Conservation (phyloP, 331 rosid species). For the Rhamnella rubrinervis region DNA sequence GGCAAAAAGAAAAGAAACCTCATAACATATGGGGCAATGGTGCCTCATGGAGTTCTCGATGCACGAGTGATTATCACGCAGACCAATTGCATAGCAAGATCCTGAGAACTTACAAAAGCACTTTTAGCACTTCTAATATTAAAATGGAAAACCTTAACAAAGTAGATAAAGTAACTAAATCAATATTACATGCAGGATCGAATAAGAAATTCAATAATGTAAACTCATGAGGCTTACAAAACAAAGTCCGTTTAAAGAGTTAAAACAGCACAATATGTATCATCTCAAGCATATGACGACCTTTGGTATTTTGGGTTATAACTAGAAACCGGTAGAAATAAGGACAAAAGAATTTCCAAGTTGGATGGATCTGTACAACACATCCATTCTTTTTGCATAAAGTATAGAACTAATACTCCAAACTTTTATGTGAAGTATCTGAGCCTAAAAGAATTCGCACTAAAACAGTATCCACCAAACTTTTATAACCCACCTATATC, state of each 20-base stretch:
- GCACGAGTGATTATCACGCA: conserved; percentile 74
- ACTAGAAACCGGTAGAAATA: background rate
- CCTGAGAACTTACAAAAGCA: conserved; percentile 41
- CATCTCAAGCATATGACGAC: background rate
- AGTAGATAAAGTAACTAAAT: background rate
- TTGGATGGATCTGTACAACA: background rate
- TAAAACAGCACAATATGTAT: background rate
- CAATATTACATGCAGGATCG: background rate
- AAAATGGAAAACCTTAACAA: background rate
- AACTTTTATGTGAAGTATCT: too few species aligned
- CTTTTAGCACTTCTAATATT: background rate
- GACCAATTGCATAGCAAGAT: conserved; percentile 63
- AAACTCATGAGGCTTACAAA: background rate
- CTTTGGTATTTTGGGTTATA: background rate
- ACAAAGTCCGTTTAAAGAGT: background rate
- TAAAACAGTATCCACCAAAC: too few species aligned
- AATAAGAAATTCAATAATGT: background rate
- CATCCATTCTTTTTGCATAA: background rate
- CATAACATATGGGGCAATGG: conserved; percentile 93
- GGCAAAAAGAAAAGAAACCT: conserved; percentile 49
- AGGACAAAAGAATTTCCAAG: background rate
- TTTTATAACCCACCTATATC: too few species aligned
- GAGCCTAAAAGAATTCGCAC: too few species aligned
- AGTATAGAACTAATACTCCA: too few species aligned
- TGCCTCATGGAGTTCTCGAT: conserved; percentile 94